Conservation (phyloP, 257 asterid genomes). For the Gentiana straminea region DNA sequence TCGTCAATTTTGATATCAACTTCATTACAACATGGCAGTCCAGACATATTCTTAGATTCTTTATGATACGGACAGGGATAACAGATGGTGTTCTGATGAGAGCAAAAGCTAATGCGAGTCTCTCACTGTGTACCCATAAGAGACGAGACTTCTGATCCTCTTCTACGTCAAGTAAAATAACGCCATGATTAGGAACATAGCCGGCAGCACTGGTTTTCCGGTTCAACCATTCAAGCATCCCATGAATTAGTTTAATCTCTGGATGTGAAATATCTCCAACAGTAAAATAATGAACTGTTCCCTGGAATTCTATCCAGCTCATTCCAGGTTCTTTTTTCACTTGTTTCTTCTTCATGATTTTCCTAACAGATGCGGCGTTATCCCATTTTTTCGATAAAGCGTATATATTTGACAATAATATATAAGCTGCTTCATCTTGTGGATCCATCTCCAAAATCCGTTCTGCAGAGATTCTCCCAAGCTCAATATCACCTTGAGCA, state of each 20-base stretch:
- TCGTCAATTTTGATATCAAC: slow-evolving; percentile 37
- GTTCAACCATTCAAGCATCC: slow-evolving; percentile 84
- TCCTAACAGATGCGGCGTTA: slow-evolving; percentile 58
- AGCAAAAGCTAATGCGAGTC: slow-evolving; percentile 81
- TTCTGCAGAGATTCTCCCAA: slow-evolving; percentile 69
- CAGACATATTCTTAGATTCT: slow-evolving; percentile 65
- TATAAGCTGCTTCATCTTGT: slow-evolving; percentile 70
- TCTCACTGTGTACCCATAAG: slow-evolving; percentile 90
- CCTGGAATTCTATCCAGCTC: slow-evolving; percentile 84
- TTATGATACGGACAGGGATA: slow-evolving; percentile 67
- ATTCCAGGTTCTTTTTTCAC: slow-evolving; percentile 91
- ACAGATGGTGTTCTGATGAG: slow-evolving; percentile 53
- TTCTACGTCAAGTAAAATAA: slow-evolving; percentile 76
- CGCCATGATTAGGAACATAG: slow-evolving; percentile 49
- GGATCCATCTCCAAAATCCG: slow-evolving; percentile 75
- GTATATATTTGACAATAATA: slow-evolving; percentile 66
- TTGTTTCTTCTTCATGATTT: slow-evolving; percentile 58
- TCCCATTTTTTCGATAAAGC: slow-evolving; percentile 78
- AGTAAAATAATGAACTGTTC: slow-evolving; percentile 61
- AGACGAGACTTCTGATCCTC: slow-evolving; percentile 80
- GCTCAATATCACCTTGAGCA: slow-evolving; percentile 56
- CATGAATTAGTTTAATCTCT: slow-evolving; percentile 55
- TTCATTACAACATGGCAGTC: slow-evolving; percentile 80
- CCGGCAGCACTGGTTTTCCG: slow-evolving; percentile 43
- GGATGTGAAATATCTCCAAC: slow-evolving; percentile 82